Conservation (phyloP, 2,329 filamentous ascomycete genomes). For the Penicillium sp. region DNA sequence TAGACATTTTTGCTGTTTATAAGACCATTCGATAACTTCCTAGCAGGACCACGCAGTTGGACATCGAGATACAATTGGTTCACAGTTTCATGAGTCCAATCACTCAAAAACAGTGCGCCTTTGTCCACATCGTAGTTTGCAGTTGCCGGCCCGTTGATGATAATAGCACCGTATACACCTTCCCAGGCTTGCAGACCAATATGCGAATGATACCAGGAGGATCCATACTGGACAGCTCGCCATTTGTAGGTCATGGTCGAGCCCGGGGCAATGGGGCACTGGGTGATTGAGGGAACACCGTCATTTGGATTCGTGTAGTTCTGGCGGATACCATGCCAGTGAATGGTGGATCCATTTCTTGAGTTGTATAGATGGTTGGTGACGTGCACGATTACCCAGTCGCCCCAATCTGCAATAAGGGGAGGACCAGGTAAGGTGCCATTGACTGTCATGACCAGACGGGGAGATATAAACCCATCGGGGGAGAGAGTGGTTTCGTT, state of each 20-base stretch:
- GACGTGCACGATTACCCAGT: slow-evolving; percentile 55
- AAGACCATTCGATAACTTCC: slow-evolving; percentile 33
- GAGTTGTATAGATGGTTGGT: slow-evolving; percentile 47
- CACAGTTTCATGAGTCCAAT: slow-evolving; percentile 31
- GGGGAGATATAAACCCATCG: slow-evolving; percentile 28
- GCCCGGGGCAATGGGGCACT: slow-evolving; percentile 41
- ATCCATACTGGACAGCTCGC: slow-evolving; percentile 40
- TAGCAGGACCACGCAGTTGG: slow-evolving; percentile 18
- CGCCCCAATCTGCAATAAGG: slow-evolving; percentile 64
- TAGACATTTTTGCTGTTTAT: slow-evolving; percentile 46
- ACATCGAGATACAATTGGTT: slow-evolving; percentile 25
- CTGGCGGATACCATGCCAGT: slow-evolving; percentile 40
- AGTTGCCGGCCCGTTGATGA: slow-evolving; percentile 46
- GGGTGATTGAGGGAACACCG: slow-evolving; percentile 36
- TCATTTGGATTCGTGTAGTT: slow-evolving; percentile 33
- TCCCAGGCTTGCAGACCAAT: slow-evolving; percentile 45
- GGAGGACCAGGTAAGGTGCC: slow-evolving; percentile 65
- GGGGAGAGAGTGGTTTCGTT: slow-evolving; percentile 15
- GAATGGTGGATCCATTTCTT: slow-evolving; percentile 29
- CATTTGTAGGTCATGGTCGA: slow-evolving; percentile 39
- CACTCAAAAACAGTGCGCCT: slow-evolving; percentile 37
- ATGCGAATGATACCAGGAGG: slow-evolving; percentile 38
- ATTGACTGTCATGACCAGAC: slow-evolving; percentile 57
- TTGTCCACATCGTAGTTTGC: slow-evolving; percentile 41
- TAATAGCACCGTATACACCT: slow-evolving; percentile 60